Evolutionary conservation across 345 rosid species (phyloP), one percentile per base, ranked within the genome.

Genomic region (Brassica incana): DNA sequence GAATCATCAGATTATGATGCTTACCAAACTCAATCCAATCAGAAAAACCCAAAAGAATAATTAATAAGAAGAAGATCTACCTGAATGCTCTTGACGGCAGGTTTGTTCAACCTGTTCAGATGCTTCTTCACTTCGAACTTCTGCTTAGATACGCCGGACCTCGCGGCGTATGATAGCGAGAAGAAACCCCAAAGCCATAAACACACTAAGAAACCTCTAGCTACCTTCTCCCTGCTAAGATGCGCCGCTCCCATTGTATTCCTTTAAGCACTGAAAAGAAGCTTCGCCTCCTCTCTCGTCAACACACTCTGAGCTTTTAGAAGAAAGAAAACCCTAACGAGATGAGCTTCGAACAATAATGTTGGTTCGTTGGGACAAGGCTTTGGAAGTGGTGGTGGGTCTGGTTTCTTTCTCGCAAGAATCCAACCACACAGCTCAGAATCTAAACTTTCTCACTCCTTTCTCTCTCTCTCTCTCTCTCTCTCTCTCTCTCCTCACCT

Each of bases 61-160:
- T 3, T 16, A 18, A 56, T 12, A 11, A 74, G 29, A 65, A n/a
- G 16, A 36, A 72, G 73, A 73, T 67, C 67, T n/a, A 87, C 95
- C 97, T 91, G 77, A 81, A 95, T 91, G 91, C 85, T 89, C 68
- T 93, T 88, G 45, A 89, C 88, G 63, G 95, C 85, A 15, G 93
- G 86, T 83, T 95, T 95, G 88, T 95, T 95, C 83, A 95, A 75
- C 66, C 97, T 92, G 45, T 90, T 88, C 90, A 95, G 83, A 82
- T 89, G 99, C 77, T 89, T 93, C 76, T 87, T 86, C 30, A 93
- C 95, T 79, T 90, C 88, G 61, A 93, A 85, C 68, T 85, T 90
- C 87, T 87, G 97, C 84, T 84, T 90, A 33, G 91, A 85, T 8
- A 74, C 88, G 32, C 90, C 75, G 18, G 90, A 66, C 80, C 99